Percentiles rank a stretch among this genome's conserved stretches.
These are phyloP conservation scores for Penicillium odoratum DNA, from an alignment of 495 filamentous ascomycete genomes.

Conservation along the genomic window DNA sequence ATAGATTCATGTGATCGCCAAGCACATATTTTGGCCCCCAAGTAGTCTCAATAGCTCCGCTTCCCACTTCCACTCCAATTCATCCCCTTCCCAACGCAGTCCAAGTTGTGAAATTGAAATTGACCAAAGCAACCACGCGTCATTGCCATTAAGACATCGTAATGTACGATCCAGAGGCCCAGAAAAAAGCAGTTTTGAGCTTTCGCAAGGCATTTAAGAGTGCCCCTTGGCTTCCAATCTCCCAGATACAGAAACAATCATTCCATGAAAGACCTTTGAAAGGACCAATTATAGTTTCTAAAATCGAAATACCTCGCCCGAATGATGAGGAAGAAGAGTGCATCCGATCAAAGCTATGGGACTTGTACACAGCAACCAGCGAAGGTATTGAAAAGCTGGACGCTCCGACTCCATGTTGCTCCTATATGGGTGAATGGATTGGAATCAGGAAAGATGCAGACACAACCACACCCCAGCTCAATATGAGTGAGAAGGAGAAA, in stretches of 20 bases:
- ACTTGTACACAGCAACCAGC: not conserved
- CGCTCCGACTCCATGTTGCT: not conserved
- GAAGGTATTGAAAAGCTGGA: not conserved
- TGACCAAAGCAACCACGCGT: not conserved
- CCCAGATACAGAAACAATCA: not conserved
- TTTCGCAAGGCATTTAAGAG: not conserved
- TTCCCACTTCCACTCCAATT: too few relatives aligned
- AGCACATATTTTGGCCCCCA: too few relatives aligned
- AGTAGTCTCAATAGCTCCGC: too few relatives aligned
- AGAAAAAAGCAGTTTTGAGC: not conserved
- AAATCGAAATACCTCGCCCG: not conserved
- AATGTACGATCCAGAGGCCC: not conserved
- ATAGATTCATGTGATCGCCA: too few relatives aligned
- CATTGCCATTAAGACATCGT: too few relatives aligned
- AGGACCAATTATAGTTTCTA: not conserved
- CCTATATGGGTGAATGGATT: not conserved
- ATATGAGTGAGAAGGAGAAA: not conserved
- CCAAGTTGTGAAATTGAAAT: too few relatives aligned
- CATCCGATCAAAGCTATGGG: not conserved
- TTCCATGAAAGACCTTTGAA: slow-evolving; percentile 1
- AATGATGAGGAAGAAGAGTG: not conserved
- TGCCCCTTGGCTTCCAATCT: not conserved
- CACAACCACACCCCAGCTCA: not conserved
- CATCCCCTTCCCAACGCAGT: too few relatives aligned
- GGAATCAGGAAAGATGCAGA: not conserved